Base-by-base conservation (phyloP, 257 asterid genomes). In the Salvia hispanica region DNA sequence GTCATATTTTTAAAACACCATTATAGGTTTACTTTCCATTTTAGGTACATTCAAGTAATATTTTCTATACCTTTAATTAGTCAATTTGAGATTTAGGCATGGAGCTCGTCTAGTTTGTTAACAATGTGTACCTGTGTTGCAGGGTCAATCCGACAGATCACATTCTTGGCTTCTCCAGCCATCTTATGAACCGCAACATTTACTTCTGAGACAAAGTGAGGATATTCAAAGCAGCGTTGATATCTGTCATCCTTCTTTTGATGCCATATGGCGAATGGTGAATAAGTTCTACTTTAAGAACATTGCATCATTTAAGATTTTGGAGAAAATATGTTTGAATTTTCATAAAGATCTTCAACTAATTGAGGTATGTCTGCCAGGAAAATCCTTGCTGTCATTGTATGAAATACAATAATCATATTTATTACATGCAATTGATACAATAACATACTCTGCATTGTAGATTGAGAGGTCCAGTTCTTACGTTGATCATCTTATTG, bases 261-360 rank as follows among this genome's bases (percentile, higher is more conserved):
- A 83, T 55, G 61, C 39, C 58, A 69, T 73, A 52, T 93, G 99
- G 97, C 80, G 67, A 70, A 55, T 66, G 16, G 95, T 95, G 50
- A 91, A 91, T 57, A 75, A 73, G 64, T 87, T 74, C 84, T 94
- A 94, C 80, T 94, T 88, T 86, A 94, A 83, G 86, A 82, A 96
- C 85, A 78, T 94, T 64, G 81, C 87, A 47, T 83, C 97, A 6
- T 65, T 76, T 74, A 78, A 84, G 77, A 69, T 39, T 59, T 77
- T 94, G 85, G 86, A 83, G 84, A 77, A 84, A 74, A 81, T 83
- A 65, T 81, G 88, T 77, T 78, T 62, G 54, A 83, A 78, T 70
- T 90, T 90, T 76, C 92, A 88, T 50, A 93, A 90, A 79, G 95
- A 91, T 82, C 83, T 91, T 56, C 81, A 84, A 81, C 86, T 82